Base-by-base conservation (phyloP, 441 rosid genomes). In the Euphorbia neoarborescens region DNA sequence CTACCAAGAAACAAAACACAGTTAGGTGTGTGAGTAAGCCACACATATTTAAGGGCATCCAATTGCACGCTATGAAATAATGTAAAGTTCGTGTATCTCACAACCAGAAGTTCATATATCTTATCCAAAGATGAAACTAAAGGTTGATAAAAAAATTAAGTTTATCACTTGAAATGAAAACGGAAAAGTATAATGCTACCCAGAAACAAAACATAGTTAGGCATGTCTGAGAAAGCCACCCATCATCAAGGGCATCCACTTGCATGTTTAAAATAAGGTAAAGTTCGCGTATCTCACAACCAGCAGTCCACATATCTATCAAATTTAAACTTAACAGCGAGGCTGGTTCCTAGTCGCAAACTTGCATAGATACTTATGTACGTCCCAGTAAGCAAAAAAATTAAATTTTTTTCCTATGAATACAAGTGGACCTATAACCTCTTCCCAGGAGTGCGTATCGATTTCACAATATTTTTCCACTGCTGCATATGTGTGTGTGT, bases 111-210 rank as follows among this genome's bases (percentile, higher is more conserved):
- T 64, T 59, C 50, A 42, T 17, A 54, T 6, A 35, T 14, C 46
- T 65, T 59, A 65, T 48, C 34, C 70, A 79, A 51, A 82, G 71
- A 60, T 38, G 17, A 73, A 66, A 22, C 8, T 54, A 51, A 46
- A 35, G 64, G 40, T 70, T 40, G 12, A 40, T 42, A 27, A 59
- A 48, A 71, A 35, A n/a, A n/a, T n/a, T n/a, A n/a, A n/a, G n/a
- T n/a, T n/a, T n/a, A n/a, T n/a, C n/a, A n/a, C n/a, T n/a, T n/a
- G n/a, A n/a, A n/a, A n/a, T n/a, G n/a, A n/a, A n/a, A n/a, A n/a
- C n/a, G n/a, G n/a, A n/a, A n/a, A n/a, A n/a, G n/a, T n/a, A n/a
- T n/a, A n/a, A 46, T 12, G 1, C 12, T 42, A 42, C 15, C 30
- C 44, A 56, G 46, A 56, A 32, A 15, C n/a, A 34, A 42, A 61